Conservation (phyloP, 2,329 filamentous ascomycete species). For the Microsporum audouinii region DNA sequence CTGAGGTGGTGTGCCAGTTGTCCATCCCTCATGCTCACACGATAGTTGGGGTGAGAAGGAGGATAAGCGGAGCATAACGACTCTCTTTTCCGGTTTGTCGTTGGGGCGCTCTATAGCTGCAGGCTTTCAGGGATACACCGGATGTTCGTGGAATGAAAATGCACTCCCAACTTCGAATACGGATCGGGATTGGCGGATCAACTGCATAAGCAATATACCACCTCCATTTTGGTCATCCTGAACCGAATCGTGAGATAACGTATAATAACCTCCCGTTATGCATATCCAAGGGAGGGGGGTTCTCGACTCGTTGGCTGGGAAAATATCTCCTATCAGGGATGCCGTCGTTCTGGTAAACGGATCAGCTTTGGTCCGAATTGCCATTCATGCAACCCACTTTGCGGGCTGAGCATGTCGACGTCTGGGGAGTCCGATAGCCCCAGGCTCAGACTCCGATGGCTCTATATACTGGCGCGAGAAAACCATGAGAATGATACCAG, state of each 20-base stretch:
- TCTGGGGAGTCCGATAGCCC: too few relatives aligned
- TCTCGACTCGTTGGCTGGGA: not conserved
- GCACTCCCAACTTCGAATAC: not conserved
- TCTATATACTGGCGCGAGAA: not conserved
- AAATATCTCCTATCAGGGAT: not conserved
- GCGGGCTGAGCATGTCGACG: not conserved
- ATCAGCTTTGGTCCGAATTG: not conserved
- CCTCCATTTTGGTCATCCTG: not conserved
- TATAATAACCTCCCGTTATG: not conserved
- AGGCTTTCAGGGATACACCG: not conserved
- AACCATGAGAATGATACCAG: not conserved
- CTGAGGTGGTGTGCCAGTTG: not conserved
- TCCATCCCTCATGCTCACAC: not conserved
- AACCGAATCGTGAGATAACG: not conserved
- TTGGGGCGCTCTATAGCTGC: not conserved
- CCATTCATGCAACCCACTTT: not conserved
- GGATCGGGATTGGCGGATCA: not conserved
- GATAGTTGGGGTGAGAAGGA: not conserved
- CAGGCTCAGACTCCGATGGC: too few relatives aligned
- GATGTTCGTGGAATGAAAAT: not conserved
- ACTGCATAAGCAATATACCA: not conserved
- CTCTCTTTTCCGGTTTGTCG: not conserved
- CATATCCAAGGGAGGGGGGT: not conserved
- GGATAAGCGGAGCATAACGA: not conserved
- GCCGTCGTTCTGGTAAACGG: not conserved